Conservation (phyloP, 352 stramenopile species). For the Globisporangium nagaii region DNA sequence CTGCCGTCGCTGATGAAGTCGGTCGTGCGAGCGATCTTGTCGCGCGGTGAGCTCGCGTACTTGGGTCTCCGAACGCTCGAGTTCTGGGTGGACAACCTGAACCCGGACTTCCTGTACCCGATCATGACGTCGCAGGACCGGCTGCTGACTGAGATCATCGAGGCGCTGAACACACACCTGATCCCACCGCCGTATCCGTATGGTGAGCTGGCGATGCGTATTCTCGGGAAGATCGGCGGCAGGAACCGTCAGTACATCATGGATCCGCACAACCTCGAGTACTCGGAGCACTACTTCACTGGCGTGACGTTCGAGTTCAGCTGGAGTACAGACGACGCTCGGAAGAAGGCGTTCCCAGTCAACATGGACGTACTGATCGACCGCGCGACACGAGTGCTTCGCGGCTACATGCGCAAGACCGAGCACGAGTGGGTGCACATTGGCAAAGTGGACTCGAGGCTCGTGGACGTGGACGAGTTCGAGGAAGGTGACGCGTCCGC, state of each 20-base stretch:
- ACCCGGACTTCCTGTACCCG: constrained; percentile 95
- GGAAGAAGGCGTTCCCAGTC: constrained; percentile 24
- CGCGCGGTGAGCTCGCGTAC: constrained; percentile 93
- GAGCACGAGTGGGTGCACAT: constrained; percentile 43
- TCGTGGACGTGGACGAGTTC: constrained; percentile 61
- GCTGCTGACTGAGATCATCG: constrained; percentile 93
- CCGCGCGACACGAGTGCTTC: constrained; percentile 45
- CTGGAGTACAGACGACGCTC: constrained; percentile 24
- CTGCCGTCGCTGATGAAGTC: constrained; percentile 95
- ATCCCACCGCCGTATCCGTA: constrained; percentile 96
- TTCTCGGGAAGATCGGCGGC: constrained; percentile 97
- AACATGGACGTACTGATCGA: constrained; percentile 56
- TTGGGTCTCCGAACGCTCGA: constrained; percentile 94
- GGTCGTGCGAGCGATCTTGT: constrained; percentile 92
- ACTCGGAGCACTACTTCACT: constrained; percentile 32
- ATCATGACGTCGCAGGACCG: constrained; percentile 90
- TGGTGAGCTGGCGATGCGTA: constrained; percentile 92
- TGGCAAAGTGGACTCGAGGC: constrained; percentile 50
- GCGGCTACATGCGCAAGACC: constrained; percentile 52
- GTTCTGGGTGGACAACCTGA: constrained; percentile 99
- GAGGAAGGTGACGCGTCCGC: constrained; percentile 43
- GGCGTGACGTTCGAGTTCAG: constrained; percentile 49
- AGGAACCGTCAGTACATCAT: constrained; percentile 89
- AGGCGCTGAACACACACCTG: constrained; percentile 93
- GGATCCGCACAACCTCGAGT: constrained; percentile 69